Conservation (phyloP, 2,329 filamentous ascomycete genomes). For the Celoporthe dispersa region DNA sequence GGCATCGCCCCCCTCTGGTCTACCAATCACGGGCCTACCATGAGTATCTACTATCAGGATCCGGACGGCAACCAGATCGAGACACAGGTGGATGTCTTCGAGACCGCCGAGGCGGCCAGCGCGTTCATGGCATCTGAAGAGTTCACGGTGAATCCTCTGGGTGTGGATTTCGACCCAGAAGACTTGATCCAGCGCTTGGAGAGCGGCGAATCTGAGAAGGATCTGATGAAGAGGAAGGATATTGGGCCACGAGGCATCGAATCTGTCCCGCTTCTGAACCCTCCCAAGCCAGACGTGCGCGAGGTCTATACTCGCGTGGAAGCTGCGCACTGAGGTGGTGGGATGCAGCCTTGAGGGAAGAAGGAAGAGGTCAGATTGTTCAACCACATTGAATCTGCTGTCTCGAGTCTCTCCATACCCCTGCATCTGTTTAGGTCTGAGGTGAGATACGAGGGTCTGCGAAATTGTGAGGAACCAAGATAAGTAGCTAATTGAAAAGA, state of each 20-base stretch:
- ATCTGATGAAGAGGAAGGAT: slow-evolving; percentile 12
- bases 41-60: slow-evolving; percentile 53
- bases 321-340: background rate
- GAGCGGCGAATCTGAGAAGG: background rate
- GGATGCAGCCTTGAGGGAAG: background rate
- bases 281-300: slow-evolving; percentile 11
- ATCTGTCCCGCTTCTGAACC: background rate
- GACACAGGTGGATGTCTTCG: slow-evolving; percentile 51
- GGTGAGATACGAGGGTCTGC: background rate
- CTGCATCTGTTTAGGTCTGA: background rate
- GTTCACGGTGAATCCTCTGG: slow-evolving; percentile 45
- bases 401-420: background rate
- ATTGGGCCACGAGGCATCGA: slow-evolving; percentile 6
- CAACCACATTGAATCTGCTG: background rate
- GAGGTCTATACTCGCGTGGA: background rate
- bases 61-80: slow-evolving; percentile 55
- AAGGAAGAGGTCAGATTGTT: background rate
- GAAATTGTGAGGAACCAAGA: background rate
- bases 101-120: slow-evolving; percentile 41
- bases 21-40: slow-evolving; percentile 53
- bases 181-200: slow-evolving; percentile 20
- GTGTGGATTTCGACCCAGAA: slow-evolving; percentile 29
- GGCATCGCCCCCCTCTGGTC: slow-evolving; percentile 47
- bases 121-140: slow-evolving; percentile 43
- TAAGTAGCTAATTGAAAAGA: background rate